These are phyloP conservation scores for Macrophomina tecta DNA, from an alignment of 2,329 filamentous ascomycete species.

Conservation along the genomic window DNA sequence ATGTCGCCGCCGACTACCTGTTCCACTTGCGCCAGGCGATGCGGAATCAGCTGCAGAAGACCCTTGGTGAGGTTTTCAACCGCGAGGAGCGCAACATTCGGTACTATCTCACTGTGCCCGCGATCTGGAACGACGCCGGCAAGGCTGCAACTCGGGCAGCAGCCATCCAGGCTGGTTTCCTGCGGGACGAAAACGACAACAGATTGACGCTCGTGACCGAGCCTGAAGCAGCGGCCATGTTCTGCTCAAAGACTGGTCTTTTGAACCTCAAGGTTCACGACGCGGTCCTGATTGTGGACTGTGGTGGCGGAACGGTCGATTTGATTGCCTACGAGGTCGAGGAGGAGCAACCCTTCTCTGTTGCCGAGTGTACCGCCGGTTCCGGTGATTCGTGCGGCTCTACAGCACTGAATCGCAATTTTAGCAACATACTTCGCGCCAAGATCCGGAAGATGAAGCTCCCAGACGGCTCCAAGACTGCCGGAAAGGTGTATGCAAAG, in stretches of 20 bases:
- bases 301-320: constrained; percentile 97
- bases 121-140: constrained; percentile 98
- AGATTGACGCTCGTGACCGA: constrained; percentile 92
- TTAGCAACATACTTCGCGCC: constrained; percentile 94
- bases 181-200: constrained; percentile 97
- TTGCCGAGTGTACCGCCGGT: constrained; percentile 95
- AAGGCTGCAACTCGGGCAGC: constrained; percentile 96
- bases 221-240: constrained; percentile 94
- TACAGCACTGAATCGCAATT: constrained; percentile 97
- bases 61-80: constrained; percentile 95
- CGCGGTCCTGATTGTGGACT: constrained; percentile 97
- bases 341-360: constrained; percentile 95
- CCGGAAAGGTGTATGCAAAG: constrained; percentile 97
- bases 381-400: constrained; percentile 98
- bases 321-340: constrained; percentile 99
- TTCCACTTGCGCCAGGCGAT: constrained; percentile 98
- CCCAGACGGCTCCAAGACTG: constrained; percentile 93
- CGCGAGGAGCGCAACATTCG: constrained; percentile 97
- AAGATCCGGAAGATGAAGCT: constrained; percentile 99
- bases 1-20: constrained; percentile 98
- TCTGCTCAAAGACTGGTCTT: constrained; percentile 95
- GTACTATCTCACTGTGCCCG: constrained; percentile 97
- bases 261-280: constrained; percentile 98
- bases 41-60: constrained; percentile 94
- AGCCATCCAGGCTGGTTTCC: constrained; percentile 94